phyloP scores from a whole-genome alignment of 2,329 filamentous ascomycete species.

The Proliferodiscus dingleyae region DNA sequence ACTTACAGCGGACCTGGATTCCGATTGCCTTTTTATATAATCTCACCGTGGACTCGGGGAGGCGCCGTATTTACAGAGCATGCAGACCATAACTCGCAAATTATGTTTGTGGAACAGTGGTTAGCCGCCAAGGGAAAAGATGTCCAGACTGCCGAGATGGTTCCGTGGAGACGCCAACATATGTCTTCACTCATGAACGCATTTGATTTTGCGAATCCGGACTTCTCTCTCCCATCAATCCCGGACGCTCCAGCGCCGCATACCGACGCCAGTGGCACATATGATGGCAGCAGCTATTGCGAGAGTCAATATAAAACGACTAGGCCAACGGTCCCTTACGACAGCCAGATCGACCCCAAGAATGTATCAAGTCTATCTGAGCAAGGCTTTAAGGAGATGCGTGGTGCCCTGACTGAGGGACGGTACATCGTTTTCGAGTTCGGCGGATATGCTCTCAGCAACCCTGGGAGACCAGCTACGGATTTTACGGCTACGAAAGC shows the following conservation, averaged over 20 bases:
- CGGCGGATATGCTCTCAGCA: conserved; percentile 39
- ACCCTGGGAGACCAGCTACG: conserved; percentile 25
- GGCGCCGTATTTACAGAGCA: conserved; percentile 49
- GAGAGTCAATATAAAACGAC: conserved; percentile 33
- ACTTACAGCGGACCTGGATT: conserved; percentile 42
- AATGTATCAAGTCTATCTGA: conserved; percentile 41
- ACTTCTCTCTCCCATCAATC: conserved; percentile 43
- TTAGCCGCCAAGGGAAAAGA: conserved; percentile 38
- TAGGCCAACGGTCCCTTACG: conserved; percentile 46
- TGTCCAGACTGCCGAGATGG: conserved; percentile 39
- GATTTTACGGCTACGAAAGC: conserved; percentile 26
- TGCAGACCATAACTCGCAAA: conserved; percentile 50
- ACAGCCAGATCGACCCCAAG: conserved; percentile 30
- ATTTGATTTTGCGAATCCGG: conserved; percentile 42
- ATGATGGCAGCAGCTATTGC: conserved; percentile 42
- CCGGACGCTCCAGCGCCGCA: conserved; percentile 41
- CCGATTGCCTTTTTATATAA: conserved; percentile 49
- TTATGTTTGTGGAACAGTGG: conserved; percentile 50
- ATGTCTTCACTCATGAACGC: conserved; percentile 45
- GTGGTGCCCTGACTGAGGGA: conserved; percentile 50
- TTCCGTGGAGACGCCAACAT: conserved; percentile 41
- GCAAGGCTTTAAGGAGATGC: conserved; percentile 48
- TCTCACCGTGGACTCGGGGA: conserved; percentile 50
- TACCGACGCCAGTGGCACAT: conserved; percentile 38
- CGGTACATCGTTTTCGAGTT: conserved; percentile 48